Conservation (phyloP, 805 yeast genomes). For the Metschnikowia borealis region DNA sequence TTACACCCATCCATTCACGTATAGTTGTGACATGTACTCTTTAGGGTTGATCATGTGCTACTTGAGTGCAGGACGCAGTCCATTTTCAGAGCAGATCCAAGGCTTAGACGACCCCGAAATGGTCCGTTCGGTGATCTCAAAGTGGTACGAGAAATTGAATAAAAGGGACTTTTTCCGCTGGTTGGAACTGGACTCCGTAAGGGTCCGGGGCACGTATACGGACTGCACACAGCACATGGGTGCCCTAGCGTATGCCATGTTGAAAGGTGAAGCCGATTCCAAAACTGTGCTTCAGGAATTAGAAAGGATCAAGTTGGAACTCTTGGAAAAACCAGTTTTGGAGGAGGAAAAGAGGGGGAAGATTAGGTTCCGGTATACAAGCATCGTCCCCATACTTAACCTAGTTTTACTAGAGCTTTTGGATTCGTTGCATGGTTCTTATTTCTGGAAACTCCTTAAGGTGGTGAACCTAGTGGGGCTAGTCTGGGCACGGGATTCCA, state of each 20-base stretch:
- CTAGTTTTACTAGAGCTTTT: neutral
- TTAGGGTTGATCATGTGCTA: conserved; percentile 79
- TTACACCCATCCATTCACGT: conserved; percentile 53
- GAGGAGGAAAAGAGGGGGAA: neutral
- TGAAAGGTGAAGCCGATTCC: conserved; percentile 22
- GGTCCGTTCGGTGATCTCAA: conserved; percentile 23
- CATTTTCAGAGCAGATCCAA: conserved; percentile 35
- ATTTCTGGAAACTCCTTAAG: neutral
- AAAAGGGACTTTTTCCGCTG: conserved; percentile 21
- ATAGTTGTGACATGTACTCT: conserved; percentile 75
- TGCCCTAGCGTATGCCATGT: conserved; percentile 27
- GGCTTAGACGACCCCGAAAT: conserved; percentile 26
- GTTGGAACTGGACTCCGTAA: conserved; percentile 17
- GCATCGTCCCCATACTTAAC: neutral
- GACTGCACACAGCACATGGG: conserved; percentile 16
- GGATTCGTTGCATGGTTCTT: neutral
- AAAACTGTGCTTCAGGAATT: neutral
- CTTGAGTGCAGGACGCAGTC: conserved; percentile 67
- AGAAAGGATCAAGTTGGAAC: neutral
- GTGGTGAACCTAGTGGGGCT: neutral
- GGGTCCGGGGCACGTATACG: conserved; percentile 3
- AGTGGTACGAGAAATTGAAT: conserved; percentile 28
- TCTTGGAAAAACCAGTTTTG: neutral
- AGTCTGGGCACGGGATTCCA: neutral
- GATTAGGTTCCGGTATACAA: no score